Evolutionary conservation across 1,284 basidiomycete genomes (phyloP).

Genomic region (Lentinus polychrous): DNA sequence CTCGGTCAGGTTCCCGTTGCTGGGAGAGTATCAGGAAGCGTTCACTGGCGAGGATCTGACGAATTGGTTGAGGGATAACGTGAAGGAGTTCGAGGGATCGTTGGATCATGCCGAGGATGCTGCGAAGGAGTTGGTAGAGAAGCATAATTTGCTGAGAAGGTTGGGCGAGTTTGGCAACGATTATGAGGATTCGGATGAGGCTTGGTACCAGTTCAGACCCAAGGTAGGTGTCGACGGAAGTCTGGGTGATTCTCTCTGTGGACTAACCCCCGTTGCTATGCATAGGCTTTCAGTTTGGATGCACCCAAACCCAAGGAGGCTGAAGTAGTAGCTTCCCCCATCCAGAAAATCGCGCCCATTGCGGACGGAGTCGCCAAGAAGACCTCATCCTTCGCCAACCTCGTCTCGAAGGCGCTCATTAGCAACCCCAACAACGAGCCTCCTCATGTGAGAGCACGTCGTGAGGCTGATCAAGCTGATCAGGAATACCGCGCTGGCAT

Average conservation of each 20-base stretch:
- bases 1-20: slow-evolving; percentile 66
- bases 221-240: slow-evolving; percentile 39
- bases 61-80: slow-evolving; percentile 64
- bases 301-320: slow-evolving; percentile 25
- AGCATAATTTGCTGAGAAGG: slow-evolving; percentile 66
- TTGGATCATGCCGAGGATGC: slow-evolving; percentile 76
- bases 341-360: slow-evolving; percentile 37
- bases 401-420: slow-evolving; percentile 68
- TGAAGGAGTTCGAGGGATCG: slow-evolving; percentile 64
- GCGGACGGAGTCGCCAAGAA: slow-evolving; percentile 59
- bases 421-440: slow-evolving; percentile 49
- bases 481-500: slow-evolving; percentile 69
- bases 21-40: slow-evolving; percentile 85
- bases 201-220: slow-evolving; percentile 73
- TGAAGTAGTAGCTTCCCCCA: slow-evolving; percentile 22
- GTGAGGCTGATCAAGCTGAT: slow-evolving; percentile 76
- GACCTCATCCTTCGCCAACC: slow-evolving; percentile 58
- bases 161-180: slow-evolving; percentile 77
- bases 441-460: slow-evolving; percentile 58
- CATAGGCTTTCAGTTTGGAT: slow-evolving; percentile 64
- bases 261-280: background rate
- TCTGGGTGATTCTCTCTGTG: slow-evolving; percentile 1
- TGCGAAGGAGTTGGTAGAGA: slow-evolving; percentile 70
- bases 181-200: slow-evolving; percentile 69
- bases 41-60: slow-evolving; percentile 81